Conservation (phyloP, 495 filamentous ascomycete species). For the Physcia stellaris region DNA sequence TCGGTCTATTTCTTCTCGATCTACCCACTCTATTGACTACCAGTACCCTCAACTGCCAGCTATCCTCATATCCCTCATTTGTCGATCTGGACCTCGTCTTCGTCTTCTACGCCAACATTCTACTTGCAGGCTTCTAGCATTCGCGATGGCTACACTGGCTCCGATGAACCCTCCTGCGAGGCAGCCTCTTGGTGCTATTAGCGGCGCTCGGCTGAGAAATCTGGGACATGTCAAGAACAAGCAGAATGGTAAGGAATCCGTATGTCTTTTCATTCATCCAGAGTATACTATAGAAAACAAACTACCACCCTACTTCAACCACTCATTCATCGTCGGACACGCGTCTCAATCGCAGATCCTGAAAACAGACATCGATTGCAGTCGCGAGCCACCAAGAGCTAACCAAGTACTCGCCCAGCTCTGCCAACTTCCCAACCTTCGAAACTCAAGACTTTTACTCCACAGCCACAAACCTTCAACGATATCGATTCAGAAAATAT, state of each 20-base stretch:
- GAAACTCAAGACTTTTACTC: too few relatives aligned
- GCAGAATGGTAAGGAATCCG: constrained; percentile 47
- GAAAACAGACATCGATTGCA: too few relatives aligned
- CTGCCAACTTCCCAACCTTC: constrained; percentile 7
- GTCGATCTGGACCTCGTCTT: too few relatives aligned
- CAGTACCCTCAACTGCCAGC: not conserved
- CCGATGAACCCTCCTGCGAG: constrained; percentile 20
- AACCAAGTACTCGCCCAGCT: constrained; percentile 1
- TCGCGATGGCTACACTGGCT: constrained; percentile 14
- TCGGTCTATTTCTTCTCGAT: not conserved
- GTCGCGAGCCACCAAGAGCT: not conserved
- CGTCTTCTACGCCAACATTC: too few relatives aligned
- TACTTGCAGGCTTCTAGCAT: too few relatives aligned
- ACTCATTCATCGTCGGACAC: too few relatives aligned
- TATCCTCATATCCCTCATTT: not conserved
- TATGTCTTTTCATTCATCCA: too few relatives aligned
- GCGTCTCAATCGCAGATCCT: too few relatives aligned
- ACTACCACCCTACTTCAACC: too few relatives aligned
- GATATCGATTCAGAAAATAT: constrained; percentile 66
- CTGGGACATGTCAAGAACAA: constrained; percentile 46
- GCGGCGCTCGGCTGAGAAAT: constrained; percentile 36
- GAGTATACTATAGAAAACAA: too few relatives aligned
- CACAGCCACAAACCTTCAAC: too few relatives aligned
- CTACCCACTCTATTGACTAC: not conserved
- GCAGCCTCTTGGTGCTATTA: constrained; percentile 44